A percentile compares a stretch with the other conserved stretches of the same genome.
Evolutionary conservation across 2,329 filamentous ascomycete species (phyloP).

Genomic region (Phialophora verrucosa): DNA sequence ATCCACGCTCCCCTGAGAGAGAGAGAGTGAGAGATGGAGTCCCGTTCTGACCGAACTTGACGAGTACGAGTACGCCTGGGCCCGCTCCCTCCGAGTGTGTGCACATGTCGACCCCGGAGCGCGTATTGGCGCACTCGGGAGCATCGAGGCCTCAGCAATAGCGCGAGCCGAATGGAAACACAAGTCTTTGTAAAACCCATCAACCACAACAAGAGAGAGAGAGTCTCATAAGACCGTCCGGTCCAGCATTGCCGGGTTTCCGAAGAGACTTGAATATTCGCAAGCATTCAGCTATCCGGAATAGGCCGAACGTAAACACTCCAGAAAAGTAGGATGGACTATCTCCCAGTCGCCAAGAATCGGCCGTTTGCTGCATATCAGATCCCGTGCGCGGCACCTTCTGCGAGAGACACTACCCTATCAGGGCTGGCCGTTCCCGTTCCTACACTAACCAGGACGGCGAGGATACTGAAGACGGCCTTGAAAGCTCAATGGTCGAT

Average conservation of each 20-base stretch:
- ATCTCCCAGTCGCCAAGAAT: too few species aligned
- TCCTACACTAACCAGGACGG: too few species aligned
- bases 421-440: too few species aligned
- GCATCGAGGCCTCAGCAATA: not conserved
- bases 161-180: not conserved
- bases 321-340: too few species aligned
- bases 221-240: not conserved
- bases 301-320: too few species aligned
- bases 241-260: not conserved
- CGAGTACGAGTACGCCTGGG: not conserved
- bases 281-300: not conserved
- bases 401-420: too few species aligned
- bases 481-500: too few species aligned
- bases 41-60: not conserved
- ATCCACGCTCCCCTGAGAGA: not conserved
- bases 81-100: not conserved
- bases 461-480: too few species aligned
- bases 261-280: not conserved
- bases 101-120: not conserved
- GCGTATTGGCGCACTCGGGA: not conserved
- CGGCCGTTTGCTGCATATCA: too few species aligned
- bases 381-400: too few species aligned
- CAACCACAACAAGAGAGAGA: not conserved
- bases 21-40: too few species aligned
- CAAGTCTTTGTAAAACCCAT: not conserved